Conservation (phyloP, 106 monocot species). For the Apostasia ramifera region DNA sequence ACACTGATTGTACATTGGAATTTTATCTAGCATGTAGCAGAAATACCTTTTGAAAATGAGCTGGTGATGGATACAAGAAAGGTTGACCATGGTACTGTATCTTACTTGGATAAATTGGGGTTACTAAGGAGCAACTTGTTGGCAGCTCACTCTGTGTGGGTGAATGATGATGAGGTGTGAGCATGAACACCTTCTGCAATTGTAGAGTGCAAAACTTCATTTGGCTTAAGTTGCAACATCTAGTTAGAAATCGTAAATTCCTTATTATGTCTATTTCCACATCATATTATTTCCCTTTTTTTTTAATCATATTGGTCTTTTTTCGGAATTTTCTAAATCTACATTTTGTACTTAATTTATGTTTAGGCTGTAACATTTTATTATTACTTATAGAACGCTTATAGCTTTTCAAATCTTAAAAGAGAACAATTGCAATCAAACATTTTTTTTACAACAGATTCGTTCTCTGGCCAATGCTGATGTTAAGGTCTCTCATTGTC, state of each 20-base stretch:
- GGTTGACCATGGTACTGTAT: constrained; percentile 77
- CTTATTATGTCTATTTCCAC: no score
- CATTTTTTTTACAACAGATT: constrained; percentile 35
- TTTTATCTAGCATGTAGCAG: constrained; percentile 69
- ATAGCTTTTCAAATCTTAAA: no score
- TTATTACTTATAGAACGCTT: no score
- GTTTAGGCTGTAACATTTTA: no score
- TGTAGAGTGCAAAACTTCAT: no score
- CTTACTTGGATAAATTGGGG: constrained; percentile 78
- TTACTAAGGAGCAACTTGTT: constrained; percentile 68
- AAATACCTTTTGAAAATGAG: constrained; percentile 85
- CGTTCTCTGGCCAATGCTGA: constrained; percentile 50
- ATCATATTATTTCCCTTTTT: no score
- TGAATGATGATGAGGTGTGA: constrained; percentile 84
- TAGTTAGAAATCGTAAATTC: no score
- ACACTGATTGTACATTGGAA: neutral
- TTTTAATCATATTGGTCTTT: no score
- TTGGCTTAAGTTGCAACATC: no score
- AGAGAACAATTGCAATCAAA: neutral
- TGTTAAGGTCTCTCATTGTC: constrained; percentile 93
- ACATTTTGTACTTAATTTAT: no score
- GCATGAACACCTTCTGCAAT: neutral
- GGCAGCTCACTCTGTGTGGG: constrained; percentile 89
- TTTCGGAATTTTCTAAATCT: no score
- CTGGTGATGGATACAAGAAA: constrained; percentile 39